Evolutionary conservation across 2,329 filamentous ascomycete genomes (phyloP).

Genomic region (Diaporthe sp.): DNA sequence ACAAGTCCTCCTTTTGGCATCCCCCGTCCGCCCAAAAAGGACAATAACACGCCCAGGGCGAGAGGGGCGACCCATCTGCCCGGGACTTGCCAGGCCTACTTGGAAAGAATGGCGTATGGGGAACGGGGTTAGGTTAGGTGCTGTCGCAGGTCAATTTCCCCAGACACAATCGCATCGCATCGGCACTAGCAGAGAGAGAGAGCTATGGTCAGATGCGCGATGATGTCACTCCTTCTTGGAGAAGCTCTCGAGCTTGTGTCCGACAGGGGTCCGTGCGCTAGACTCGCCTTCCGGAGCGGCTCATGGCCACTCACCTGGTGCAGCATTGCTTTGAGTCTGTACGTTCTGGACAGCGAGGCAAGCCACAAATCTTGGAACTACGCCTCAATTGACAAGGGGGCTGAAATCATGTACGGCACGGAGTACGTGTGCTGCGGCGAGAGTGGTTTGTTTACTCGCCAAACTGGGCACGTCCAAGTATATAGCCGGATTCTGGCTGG

Average conservation of each 20-base stretch:
- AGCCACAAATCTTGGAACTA: slow-evolving; percentile 26
- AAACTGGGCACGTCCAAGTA: neutral
- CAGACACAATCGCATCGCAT: slow-evolving; percentile 20
- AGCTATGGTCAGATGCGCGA: slow-evolving; percentile 28
- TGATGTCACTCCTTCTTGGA: slow-evolving; percentile 34
- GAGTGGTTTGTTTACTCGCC: slow-evolving; percentile 2
- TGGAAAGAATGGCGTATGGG: neutral
- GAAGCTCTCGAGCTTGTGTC: neutral
- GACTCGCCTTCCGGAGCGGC: neutral
- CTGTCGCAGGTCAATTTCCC: slow-evolving; percentile 13
- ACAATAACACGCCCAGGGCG: neutral
- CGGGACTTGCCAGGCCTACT: neutral
- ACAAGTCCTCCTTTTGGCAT: neutral
- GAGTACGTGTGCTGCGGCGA: neutral
- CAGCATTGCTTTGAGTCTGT: too few relatives aligned
- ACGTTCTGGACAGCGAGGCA: neutral
- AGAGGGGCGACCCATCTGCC: neutral
- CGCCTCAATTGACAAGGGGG: slow-evolving; percentile 3
- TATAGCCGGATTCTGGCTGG: neutral
- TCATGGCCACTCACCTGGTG: neutral
- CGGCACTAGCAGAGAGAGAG: slow-evolving; percentile 7
- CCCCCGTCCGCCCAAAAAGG: neutral
- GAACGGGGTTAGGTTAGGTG: neutral
- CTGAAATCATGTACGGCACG: neutral
- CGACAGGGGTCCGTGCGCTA: neutral